Evolutionary conservation across 1,284 basidiomycete genomes (phyloP).

Genomic region (Marasmius tenuissimus): DNA sequence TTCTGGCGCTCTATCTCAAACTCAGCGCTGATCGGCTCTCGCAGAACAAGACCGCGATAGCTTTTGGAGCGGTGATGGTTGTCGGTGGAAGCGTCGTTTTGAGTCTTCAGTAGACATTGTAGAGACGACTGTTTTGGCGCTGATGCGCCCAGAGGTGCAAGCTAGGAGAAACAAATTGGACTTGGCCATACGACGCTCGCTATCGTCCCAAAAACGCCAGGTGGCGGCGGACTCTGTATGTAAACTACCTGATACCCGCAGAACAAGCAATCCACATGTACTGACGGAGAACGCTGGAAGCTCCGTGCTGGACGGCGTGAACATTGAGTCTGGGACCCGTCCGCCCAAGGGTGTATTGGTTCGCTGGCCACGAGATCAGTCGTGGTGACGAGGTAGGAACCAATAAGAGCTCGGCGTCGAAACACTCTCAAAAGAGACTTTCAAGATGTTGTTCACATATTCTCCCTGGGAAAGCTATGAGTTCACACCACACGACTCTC

Average conservation of each 20-base stretch:
- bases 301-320: no score
- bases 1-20: background rate
- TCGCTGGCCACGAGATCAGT: background rate
- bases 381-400: constrained; percentile 32
- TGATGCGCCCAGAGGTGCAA: no score
- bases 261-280: background rate
- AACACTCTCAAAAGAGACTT: constrained; percentile 11
- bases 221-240: no score
- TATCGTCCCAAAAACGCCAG: no score
- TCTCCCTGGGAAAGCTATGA: background rate
- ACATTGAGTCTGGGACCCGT: no score
- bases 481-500: background rate
- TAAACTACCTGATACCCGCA: background rate
- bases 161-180: background rate
- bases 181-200: background rate
- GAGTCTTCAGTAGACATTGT: background rate
- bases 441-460: constrained; percentile 1
- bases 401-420: constrained; percentile 21
- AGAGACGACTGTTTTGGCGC: background rate
- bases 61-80: background rate
- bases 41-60: background rate
- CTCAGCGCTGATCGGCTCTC: background rate
- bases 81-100: background rate
- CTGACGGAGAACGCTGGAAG: no score
- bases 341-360: no score